Evolutionary conservation across 2,329 filamentous ascomycete genomes (phyloP).

Genomic region (Neofusicoccum laricinum): DNA sequence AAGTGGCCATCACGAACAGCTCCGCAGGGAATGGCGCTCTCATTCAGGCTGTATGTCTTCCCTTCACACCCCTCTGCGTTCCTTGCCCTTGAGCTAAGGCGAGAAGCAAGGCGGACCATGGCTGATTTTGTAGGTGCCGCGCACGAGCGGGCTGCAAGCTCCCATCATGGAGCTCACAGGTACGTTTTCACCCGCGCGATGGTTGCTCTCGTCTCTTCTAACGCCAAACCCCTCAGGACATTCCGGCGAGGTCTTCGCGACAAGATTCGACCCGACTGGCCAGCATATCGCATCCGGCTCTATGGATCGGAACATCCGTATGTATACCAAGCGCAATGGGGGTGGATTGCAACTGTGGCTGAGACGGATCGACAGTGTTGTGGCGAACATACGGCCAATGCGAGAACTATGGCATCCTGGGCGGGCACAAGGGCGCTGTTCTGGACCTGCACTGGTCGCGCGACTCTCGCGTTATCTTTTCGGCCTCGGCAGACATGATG

Average conservation of each 20-base stretch:
- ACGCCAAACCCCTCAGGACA: slow-evolving; percentile 48
- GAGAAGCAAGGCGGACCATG: slow-evolving; percentile 17
- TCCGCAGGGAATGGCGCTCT: slow-evolving; percentile 60
- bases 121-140: slow-evolving; percentile 59
- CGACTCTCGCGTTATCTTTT: slow-evolving; percentile 86
- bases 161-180: slow-evolving; percentile 92
- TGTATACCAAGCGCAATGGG: slow-evolving; percentile 32
- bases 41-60: slow-evolving; percentile 61
- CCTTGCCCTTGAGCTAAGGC: slow-evolving; percentile 23
- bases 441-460: slow-evolving; percentile 95
- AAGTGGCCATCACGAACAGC: slow-evolving; percentile 57
- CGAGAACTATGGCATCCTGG: slow-evolving; percentile 88
- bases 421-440: slow-evolving; percentile 85
- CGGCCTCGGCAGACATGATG: slow-evolving; percentile 89
- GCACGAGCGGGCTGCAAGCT: slow-evolving; percentile 80
- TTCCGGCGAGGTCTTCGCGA: slow-evolving; percentile 81
- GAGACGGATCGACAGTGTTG: slow-evolving; percentile 59
- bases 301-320: slow-evolving; percentile 90
- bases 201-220: background rate
- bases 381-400: slow-evolving; percentile 92
- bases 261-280: slow-evolving; percentile 84
- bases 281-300: slow-evolving; percentile 89
- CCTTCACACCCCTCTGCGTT: background rate
- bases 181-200: slow-evolving; percentile 34
- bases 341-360: slow-evolving; percentile 18